Percentiles rank a stretch among this genome's conserved stretches.
These are phyloP conservation scores for Agrostemma githago DNA, from an alignment of 148 eudicot species.

Conservation along the genomic window DNA sequence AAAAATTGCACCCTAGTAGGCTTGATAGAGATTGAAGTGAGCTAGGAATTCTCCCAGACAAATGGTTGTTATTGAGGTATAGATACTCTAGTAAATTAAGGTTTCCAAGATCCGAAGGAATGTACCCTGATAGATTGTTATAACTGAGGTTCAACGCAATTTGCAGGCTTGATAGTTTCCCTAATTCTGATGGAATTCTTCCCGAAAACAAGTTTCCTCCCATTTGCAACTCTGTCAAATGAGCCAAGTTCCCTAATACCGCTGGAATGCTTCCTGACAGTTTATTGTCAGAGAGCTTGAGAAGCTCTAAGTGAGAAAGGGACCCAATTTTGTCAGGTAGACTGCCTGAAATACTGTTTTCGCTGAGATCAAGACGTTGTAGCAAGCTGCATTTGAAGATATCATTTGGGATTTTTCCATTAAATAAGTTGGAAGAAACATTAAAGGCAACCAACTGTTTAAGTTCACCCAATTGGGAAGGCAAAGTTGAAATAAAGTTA, in stretches of 20 bases:
- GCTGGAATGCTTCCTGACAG: conserved; percentile 58
- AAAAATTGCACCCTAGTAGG: conserved; percentile 62
- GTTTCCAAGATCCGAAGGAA: conserved; percentile 66
- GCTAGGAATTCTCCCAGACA: conserved; percentile 65
- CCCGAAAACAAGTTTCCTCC: conserved; percentile 84
- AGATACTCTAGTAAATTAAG: conserved; percentile 70
- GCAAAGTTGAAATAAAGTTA: conserved; percentile 33
- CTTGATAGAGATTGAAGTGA: conserved; percentile 58
- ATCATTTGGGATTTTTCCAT: conserved; percentile 30
- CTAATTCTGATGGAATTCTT: conserved; percentile 57
- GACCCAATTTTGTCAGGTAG: conserved; percentile 55
- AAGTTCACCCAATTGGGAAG: conserved; percentile 32
- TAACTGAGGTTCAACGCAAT: conserved; percentile 78
- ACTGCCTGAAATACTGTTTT: conserved; percentile 51
- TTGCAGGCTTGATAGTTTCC: conserved; percentile 62
- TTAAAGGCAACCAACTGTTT: conserved; percentile 30
- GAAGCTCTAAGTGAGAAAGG: conserved; percentile 64
- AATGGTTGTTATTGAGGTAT: conserved; percentile 65
- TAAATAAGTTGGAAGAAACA: conserved; percentile 33
- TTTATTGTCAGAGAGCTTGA: conserved; percentile 74
- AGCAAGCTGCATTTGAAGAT: conserved; percentile 39
- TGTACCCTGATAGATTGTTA: conserved; percentile 58
- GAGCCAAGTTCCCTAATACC: conserved; percentile 50
- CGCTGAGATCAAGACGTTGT: conserved; percentile 81
- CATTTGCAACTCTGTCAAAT: conserved; percentile 75